Evolutionary conservation across 1,284 basidiomycete species (phyloP), one percentile per base, ranked within the genome.

Genomic region (Kalmanozyma brasiliensis): DNA sequence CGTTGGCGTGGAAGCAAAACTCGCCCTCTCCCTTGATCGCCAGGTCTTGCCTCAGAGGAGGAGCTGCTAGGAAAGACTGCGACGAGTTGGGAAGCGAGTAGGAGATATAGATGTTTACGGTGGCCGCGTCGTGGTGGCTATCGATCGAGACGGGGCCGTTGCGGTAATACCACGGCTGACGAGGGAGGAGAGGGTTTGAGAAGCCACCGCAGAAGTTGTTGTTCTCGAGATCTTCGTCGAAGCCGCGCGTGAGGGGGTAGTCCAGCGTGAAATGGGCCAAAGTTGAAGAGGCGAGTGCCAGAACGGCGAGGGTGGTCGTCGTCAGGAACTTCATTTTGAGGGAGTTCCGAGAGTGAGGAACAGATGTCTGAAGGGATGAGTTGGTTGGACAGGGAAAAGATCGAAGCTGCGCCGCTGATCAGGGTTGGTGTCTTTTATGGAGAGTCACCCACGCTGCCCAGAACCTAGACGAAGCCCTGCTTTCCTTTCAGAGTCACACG

Each of bases 121-220:
- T 66, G 1, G 66, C 71, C 1, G 57, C 22, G 19, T 62, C 55
- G 57, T 73, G 71, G 35, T 70, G 71, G 33, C 56, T 62, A 23
- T 62, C 67, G 33, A 73, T 58, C 47, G 53, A 26, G 43, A 73
- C 40, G 2, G 66, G 58, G 0, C 61, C 66, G 24, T 62, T 51
- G n/a, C 35, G 24, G 46, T 55, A 70, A 51, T 70, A 66, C 58
- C 67, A 62, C 0, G 59, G 42, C 24, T 59, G 40, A 20, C 71
- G 65, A 0, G 56, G 41, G 10, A 41, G 16, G 1, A 57, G 55
- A 22, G 56, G 40, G 42, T 61, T 55, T 22, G n/a, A 26, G 32
- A 70, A 73, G 30, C 71, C 71, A 9, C 71, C 71, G 51, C 71
- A 73, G 36, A 68, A 68, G 19, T 56, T 49, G 20, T 70, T 24